Base-by-base conservation (phyloP, 768 basidiomycete species). In the Clitopilus hobsonii region DNA sequence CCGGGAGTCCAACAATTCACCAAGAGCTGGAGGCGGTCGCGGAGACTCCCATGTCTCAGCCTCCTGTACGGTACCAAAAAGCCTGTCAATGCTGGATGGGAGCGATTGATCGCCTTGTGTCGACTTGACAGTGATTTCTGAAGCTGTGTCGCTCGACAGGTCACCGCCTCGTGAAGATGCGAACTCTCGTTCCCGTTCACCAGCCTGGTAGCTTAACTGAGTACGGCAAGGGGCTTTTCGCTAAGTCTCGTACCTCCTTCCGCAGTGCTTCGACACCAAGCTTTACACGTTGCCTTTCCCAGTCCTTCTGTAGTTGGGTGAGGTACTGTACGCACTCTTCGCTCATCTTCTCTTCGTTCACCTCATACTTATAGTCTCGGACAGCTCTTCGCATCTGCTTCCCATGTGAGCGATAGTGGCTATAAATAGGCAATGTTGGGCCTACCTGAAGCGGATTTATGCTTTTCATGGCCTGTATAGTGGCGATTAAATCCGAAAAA, bases 271-370 rank as follows among this genome's bases (percentile, higher is more conserved):
- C 88, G 7, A 96, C 92, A 3, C 92, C 91, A 27, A 90, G 74
- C 65, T 92, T 90, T 27, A 95, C 85, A 41, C 94, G 79, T 67
- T 92, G 88, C 54, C 91, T 77, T 69, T 99, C 96, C 96, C 96
- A 99, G 66, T 98, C 95, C 65, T 92, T 95, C 71, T 98, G 95
- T 7, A 99, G 75, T 63, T 98, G 96, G 2, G 85, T 89, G 24
- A 98, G 81, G 63, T 98, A 98, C 71, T 97, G 92, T 32, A 83
- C 77, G 65, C 96, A 98, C 68, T 99, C 97, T 22, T 98, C 94
- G 2, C 86, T 89, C 92, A 99, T 97, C 57, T 79, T 80, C 0
- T 85, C 80, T 69, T 99, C 97, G 65, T 87, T 89, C 49, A 98
- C 89, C 72, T 99, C 96, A 65, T 91, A 97, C 66, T 84, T 90